Evolutionary conservation across 768 basidiomycete genomes (phyloP).

Genomic region (Tricholoma matsutake): DNA sequence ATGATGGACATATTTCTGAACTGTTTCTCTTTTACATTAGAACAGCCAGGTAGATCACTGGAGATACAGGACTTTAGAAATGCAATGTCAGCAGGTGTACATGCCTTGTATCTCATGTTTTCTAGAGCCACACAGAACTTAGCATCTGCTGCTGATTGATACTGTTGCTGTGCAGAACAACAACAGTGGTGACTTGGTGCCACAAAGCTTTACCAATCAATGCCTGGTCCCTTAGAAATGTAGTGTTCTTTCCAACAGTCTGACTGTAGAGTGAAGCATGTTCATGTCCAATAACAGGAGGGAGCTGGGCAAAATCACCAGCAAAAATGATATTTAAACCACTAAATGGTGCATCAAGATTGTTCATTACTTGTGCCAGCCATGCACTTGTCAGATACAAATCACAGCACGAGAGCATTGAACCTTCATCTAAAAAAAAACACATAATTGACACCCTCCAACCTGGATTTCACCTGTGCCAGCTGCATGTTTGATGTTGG

Average conservation of each 20-base stretch:
- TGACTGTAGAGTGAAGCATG: too few relatives aligned
- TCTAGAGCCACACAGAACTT: conserved; percentile 24
- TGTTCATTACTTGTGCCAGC: conserved; percentile 15
- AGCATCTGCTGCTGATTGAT: conserved; percentile 17
- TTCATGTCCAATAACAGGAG: conserved; percentile 24
- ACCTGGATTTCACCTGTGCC: conserved; percentile 7
- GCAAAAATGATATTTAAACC: conserved; percentile 40
- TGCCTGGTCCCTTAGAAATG: too few relatives aligned
- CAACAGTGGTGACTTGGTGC: too few relatives aligned
- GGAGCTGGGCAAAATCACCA: conserved; percentile 44
- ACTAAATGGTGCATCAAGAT: conserved; percentile 23
- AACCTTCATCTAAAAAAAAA: conserved; percentile 40
- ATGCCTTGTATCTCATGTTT: conserved; percentile 18
- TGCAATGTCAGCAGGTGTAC: too few relatives aligned
- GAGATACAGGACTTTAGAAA: conserved; percentile 13
- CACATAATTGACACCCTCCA: conserved; percentile 34
- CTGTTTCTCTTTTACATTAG: conserved; percentile 7
- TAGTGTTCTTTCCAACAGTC: too few relatives aligned
- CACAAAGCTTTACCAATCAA: too few relatives aligned
- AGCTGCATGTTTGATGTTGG: conserved; percentile 1
- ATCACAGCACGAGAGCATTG: conserved; percentile 21
- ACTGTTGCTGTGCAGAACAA: conserved; percentile 19
- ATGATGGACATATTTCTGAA: conserved; percentile 34
- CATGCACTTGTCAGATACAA: conserved; percentile 26
- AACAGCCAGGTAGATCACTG: conserved; percentile 6